Evolutionary conservation across 257 asterid species (phyloP).

Genomic region (Primulina huaijiensis): DNA sequence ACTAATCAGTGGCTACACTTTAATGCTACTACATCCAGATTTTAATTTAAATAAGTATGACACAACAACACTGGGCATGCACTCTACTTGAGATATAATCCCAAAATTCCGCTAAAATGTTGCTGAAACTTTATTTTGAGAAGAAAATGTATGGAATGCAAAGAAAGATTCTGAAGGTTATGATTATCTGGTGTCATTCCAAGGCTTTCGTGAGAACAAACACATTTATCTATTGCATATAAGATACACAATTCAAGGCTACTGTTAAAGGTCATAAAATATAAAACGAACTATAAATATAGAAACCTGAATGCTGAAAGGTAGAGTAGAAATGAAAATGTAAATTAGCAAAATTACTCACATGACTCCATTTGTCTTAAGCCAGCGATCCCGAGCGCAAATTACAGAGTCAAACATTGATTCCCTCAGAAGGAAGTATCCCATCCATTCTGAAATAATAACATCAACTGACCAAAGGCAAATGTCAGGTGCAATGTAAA

Average conservation of each 20-base stretch:
- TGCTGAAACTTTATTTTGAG: background rate
- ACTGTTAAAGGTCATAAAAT: background rate
- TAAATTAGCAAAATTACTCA: constrained; percentile 37
- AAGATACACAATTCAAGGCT: constrained; percentile 3
- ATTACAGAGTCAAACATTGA: constrained; percentile 98
- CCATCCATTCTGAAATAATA: constrained; percentile 99
- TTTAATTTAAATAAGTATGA: background rate
- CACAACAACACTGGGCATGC: background rate
- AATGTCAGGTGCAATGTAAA: constrained; percentile 14
- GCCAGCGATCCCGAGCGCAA: constrained; percentile 91
- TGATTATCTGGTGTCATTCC: background rate
- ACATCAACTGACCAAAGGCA: constrained; percentile 64
- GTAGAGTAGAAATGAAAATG: background rate
- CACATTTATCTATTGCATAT: background rate
- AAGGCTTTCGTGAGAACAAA: background rate
- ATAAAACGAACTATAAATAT: background rate
- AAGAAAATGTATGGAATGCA: background rate
- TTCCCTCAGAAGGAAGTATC: constrained; percentile 94
- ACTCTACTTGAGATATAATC: background rate
- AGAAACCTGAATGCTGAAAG: constrained; percentile 1
- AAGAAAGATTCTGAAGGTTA: background rate
- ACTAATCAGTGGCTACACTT: background rate
- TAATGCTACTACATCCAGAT: background rate
- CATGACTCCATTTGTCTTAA: constrained; percentile 88
- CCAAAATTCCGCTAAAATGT: background rate